These are phyloP conservation scores for Paramyrothecium roridum DNA, from an alignment of 2,329 filamentous ascomycete species.

Conservation along the genomic window DNA sequence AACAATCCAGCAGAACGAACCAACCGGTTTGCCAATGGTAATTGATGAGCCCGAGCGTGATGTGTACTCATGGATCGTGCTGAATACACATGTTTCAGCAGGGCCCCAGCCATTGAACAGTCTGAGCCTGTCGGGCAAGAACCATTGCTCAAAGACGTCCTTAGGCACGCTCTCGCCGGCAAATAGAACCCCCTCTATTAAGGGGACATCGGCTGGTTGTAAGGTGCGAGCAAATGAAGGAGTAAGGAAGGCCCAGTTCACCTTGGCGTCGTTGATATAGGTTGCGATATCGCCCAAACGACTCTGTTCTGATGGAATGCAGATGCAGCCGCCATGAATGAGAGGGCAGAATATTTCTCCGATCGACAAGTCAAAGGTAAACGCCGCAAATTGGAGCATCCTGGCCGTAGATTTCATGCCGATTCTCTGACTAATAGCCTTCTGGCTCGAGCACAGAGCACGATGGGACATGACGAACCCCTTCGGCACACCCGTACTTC, in stretches of 20 bases:
- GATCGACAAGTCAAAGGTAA: slow-evolving; percentile 7
- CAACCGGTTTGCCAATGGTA: slow-evolving; percentile 3
- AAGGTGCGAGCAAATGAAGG: slow-evolving; percentile 14
- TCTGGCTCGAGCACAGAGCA: neutral
- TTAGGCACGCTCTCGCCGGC: slow-evolving; percentile 13
- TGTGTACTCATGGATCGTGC: slow-evolving; percentile 2
- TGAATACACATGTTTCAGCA: slow-evolving; percentile 1
- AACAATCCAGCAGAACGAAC: slow-evolving; percentile 9
- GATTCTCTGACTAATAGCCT: neutral
- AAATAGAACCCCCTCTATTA: slow-evolving; percentile 9
- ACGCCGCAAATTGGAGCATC: slow-evolving; percentile 10
- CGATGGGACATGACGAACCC: slow-evolving; percentile 12
- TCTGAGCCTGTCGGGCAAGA: slow-evolving; percentile 1
- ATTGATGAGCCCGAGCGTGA: neutral
- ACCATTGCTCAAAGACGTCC: slow-evolving; percentile 12
- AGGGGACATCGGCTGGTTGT: slow-evolving; percentile 7
- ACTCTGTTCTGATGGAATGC: slow-evolving; percentile 17
- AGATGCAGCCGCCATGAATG: slow-evolving; percentile 14
- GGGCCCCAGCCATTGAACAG: slow-evolving; percentile 10
- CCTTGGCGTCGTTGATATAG: slow-evolving; percentile 9
- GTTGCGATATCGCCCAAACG: slow-evolving; percentile 6
- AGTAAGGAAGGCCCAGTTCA: slow-evolving; percentile 17
- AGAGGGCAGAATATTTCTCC: slow-evolving; percentile 9
- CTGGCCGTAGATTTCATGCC: neutral
- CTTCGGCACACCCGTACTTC: slow-evolving; percentile 13